Conservation (phyloP, 345 rosid genomes). For the Erucastrum elatum region DNA sequence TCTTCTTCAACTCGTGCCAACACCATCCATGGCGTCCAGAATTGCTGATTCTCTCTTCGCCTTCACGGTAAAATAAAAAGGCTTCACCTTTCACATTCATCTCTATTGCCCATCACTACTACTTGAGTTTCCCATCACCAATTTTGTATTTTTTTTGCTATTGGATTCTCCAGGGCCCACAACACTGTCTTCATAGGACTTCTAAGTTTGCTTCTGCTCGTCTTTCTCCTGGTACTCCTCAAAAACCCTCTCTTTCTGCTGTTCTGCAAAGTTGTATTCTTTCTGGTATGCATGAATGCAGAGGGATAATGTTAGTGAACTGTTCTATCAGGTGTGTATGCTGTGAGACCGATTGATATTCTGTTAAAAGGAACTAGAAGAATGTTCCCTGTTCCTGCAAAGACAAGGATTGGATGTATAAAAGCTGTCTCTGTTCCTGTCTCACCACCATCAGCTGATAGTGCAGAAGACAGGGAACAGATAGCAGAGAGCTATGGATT, state of each 20-base stretch:
- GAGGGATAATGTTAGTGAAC: slow-evolving; percentile 1
- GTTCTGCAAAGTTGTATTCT: not conserved
- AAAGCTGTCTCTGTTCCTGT: slow-evolving; percentile 71
- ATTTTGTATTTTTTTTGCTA: slow-evolving; percentile 20
- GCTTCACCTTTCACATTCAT: not conserved
- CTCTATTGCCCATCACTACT: slow-evolving; percentile 7
- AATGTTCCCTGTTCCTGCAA: slow-evolving; percentile 35
- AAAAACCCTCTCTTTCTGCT: not conserved
- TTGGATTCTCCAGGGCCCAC: slow-evolving; percentile 58
- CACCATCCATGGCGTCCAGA: slow-evolving; percentile 65
- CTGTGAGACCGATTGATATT: slow-evolving; percentile 49
- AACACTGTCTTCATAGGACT: slow-evolving; percentile 48
- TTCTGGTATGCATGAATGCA: not conserved
- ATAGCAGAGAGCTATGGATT: slow-evolving; percentile 81
- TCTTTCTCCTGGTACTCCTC: slow-evolving; percentile 57
- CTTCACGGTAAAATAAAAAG: slow-evolving; percentile 46
- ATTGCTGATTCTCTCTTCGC: slow-evolving; percentile 59
- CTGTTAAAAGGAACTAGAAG: slow-evolving; percentile 44
- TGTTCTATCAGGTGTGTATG: slow-evolving; percentile 43
- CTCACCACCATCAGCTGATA: slow-evolving; percentile 53
- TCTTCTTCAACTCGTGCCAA: slow-evolving; percentile 35
- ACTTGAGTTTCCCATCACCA: slow-evolving; percentile 21
- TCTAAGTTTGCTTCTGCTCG: slow-evolving; percentile 46
- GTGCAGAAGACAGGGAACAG: slow-evolving; percentile 59
- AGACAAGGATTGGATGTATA: slow-evolving; percentile 40